These are phyloP conservation scores for Cutaneotrichosporon sp. DNA, from an alignment of 1,284 basidiomycete genomes.

Conservation along the genomic window DNA sequence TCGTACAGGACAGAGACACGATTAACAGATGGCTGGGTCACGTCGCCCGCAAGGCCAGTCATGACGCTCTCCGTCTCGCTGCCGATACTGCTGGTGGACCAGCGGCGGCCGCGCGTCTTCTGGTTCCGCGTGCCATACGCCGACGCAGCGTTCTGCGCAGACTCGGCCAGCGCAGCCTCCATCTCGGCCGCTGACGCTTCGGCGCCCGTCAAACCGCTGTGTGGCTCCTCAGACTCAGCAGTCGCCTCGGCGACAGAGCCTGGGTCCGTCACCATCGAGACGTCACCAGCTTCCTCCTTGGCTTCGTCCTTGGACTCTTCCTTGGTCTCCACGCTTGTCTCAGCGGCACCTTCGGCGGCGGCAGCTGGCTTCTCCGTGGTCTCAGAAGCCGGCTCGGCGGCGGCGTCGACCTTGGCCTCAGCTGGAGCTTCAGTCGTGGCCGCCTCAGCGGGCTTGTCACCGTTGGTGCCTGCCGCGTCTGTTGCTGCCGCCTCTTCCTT, in stretches of 20 bases:
- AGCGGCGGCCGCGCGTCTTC: conserved; percentile 20
- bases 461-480: conserved; percentile 5
- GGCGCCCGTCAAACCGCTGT: conserved; percentile 9
- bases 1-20: conserved; percentile 87
- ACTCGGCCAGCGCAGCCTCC: conserved; percentile 22
- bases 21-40: conserved; percentile 35
- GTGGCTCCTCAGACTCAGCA: background rate
- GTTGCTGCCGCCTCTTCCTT: conserved; percentile 13
- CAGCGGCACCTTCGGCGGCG: conserved; percentile 31
- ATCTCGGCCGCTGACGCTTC: conserved; percentile 22
- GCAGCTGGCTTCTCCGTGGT: background rate
- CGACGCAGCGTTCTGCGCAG: conserved; percentile 31
- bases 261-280: conserved; percentile 31
- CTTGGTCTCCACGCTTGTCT: conserved; percentile 36
- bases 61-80: conserved; percentile 17
- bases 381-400: conserved; percentile 3
- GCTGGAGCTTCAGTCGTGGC: conserved; percentile 14
- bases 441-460: conserved; percentile 3
- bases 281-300: conserved; percentile 21
- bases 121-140: conserved; percentile 25
- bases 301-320: conserved; percentile 9
- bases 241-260: conserved; percentile 7
- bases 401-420: conserved; percentile 2
- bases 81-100: conserved; percentile 23
- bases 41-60: conserved; percentile 7